A percentile compares a stretch with the other conserved stretches of the same genome.
Evolutionary conservation across 1,284 basidiomycete genomes (phyloP).

Genomic region (Ustilago trichophora): DNA sequence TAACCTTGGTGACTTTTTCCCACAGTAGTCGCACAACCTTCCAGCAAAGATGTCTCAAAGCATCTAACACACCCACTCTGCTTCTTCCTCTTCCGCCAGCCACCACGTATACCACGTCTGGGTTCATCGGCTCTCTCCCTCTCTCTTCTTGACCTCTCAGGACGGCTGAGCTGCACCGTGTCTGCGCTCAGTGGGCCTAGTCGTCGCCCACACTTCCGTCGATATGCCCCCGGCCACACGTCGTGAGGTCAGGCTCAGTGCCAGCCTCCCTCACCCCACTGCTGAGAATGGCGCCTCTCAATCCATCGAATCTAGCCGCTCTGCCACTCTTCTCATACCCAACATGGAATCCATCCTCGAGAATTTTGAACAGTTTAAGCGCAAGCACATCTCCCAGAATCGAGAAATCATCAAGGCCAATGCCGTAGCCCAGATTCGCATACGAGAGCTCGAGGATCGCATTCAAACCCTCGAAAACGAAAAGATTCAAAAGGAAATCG

Average conservation of each 20-base stretch:
- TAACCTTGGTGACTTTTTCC: no score
- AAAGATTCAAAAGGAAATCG: constrained; percentile 38
- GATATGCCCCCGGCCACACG: constrained; percentile 45
- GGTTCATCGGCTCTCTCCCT: no score
- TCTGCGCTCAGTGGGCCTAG: neutral
- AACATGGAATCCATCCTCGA: constrained; percentile 61
- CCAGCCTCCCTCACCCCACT: constrained; percentile 29
- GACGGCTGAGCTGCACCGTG: neutral
- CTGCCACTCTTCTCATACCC: constrained; percentile 28
- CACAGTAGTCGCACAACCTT: no score
- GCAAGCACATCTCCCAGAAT: constrained; percentile 65
- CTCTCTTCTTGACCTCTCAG: no score
- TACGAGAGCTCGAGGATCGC: constrained; percentile 60
- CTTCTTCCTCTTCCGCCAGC: no score
- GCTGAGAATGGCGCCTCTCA: constrained; percentile 5
- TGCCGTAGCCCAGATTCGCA: constrained; percentile 52
- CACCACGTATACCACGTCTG: no score
- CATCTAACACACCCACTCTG: no score
- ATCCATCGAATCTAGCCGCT: constrained; percentile 31
- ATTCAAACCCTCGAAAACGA: constrained; percentile 56
- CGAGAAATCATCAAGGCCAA: constrained; percentile 64
- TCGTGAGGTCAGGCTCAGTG: constrained; percentile 41
- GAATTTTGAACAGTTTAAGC: constrained; percentile 61
- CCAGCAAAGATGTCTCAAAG: no score
- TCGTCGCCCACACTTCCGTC: neutral